A percentile compares a stretch with the other conserved stretches of the same genome.
phyloP scores from a whole-genome alignment of 306 rosid genomes.

The Quercus berberidifolia region DNA sequence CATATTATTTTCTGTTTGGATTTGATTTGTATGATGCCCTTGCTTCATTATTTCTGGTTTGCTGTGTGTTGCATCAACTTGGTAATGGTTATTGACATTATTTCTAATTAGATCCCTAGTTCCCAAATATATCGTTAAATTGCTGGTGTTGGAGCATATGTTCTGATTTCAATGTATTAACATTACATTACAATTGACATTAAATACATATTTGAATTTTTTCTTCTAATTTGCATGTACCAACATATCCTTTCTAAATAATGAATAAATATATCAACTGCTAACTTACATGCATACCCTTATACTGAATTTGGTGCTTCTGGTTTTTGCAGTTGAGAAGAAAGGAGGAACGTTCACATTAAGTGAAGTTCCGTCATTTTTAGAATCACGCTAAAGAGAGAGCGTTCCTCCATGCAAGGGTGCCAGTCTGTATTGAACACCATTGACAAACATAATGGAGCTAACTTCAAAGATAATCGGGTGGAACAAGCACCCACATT shows the following conservation, averaged over 20 bases:
- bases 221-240: background rate
- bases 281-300: background rate
- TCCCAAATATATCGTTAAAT: too few species aligned
- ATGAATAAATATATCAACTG: too few species aligned
- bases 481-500: background rate
- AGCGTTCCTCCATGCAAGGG: background rate
- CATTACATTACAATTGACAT: background rate
- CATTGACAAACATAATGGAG: conserved; percentile 16
- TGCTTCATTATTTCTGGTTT: background rate
- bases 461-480: background rate
- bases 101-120: too few species aligned
- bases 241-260: background rate
- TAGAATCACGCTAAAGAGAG: background rate
- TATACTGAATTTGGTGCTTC: conserved; percentile 15
- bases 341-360: conserved; percentile 33
- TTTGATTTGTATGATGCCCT: background rate
- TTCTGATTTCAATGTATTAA: background rate
- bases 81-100: background rate
- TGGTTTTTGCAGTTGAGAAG: conserved; percentile 39
- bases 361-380: background rate
- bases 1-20: background rate
- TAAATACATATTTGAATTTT: too few species aligned
- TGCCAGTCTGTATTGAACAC: background rate
- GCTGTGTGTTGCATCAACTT: background rate
- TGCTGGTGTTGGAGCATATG: background rate